Percentiles rank a stretch among this genome's conserved stretches.
Evolutionary conservation across 345 rosid genomes (phyloP).

Genomic region (Laguncularia racemosa): DNA sequence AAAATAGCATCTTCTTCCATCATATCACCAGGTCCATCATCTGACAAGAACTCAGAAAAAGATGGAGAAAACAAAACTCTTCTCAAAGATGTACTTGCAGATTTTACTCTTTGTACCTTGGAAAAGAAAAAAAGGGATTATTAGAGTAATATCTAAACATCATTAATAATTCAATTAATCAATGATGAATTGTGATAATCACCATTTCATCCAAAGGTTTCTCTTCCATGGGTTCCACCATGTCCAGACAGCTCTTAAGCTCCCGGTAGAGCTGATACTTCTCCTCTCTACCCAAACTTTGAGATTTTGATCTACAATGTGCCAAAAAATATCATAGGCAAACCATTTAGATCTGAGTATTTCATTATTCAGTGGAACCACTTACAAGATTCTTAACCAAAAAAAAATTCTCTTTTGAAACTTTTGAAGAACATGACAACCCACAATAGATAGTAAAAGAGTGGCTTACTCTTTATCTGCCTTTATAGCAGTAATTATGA

Average conservation of each 20-base stretch:
- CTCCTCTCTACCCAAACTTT: constrained; percentile 46
- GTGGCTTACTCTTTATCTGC: constrained; percentile 48
- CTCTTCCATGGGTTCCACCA: constrained; percentile 62
- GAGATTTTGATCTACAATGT: constrained; percentile 35
- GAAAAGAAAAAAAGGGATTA: constrained; percentile 30
- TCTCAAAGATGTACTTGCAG: constrained; percentile 75
- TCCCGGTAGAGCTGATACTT: constrained; percentile 54
- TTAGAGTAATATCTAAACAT: constrained; percentile 10
- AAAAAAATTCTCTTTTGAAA: not conserved
- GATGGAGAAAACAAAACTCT: constrained; percentile 75
- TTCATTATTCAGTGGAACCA: not conserved
- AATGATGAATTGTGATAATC: constrained; percentile 13
- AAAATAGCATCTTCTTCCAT: constrained; percentile 96
- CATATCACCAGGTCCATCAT: constrained; percentile 64
- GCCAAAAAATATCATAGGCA: not conserved
- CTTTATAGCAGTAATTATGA: constrained; percentile 60
- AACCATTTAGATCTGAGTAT: not conserved
- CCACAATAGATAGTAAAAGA: constrained; percentile 3
- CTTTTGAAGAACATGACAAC: not conserved
- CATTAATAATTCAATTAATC: constrained; percentile 1
- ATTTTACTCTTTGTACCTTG: constrained; percentile 73
- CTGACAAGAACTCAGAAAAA: constrained; percentile 76
- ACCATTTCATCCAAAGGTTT: constrained; percentile 77
- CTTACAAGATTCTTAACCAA: not conserved
- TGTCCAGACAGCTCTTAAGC: constrained; percentile 62